A percentile compares a stretch with the other conserved stretches of the same genome.
These are phyloP conservation scores for Monilinia vaccinii-corymbosi DNA, from an alignment of 2,329 filamentous ascomycete genomes.

Conservation along the genomic window DNA sequence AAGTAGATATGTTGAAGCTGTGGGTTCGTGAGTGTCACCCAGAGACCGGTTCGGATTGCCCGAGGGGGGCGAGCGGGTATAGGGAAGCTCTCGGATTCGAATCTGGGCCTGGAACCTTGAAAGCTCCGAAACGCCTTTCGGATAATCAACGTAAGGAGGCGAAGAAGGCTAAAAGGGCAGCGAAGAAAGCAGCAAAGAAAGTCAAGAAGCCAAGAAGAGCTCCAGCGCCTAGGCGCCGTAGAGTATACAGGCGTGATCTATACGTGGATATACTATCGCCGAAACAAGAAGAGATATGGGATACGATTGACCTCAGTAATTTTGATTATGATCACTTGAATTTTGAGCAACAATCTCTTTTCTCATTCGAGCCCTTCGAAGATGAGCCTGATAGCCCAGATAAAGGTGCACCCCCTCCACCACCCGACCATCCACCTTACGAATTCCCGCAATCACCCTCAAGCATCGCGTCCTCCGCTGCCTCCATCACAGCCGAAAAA, in stretches of 20 bases:
- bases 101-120: background rate
- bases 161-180: background rate
- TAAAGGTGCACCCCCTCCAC: too few species aligned
- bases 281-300: background rate
- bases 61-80: background rate
- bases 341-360: background rate
- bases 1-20: background rate
- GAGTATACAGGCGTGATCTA: background rate
- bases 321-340: background rate
- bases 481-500: background rate
- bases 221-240: background rate
- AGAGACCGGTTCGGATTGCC: background rate
- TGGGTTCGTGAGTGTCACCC: background rate
- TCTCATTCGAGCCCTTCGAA: background rate
- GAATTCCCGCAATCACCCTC: background rate
- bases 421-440: background rate
- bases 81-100: background rate
- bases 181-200: background rate
- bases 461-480: background rate
- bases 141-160: background rate
- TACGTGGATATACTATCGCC: background rate
- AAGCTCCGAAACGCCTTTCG: background rate
- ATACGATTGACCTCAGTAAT: background rate
- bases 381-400: background rate
- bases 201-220: background rate